Conservation (phyloP, 441 rosid genomes). For the Adansonia grandidieri region DNA sequence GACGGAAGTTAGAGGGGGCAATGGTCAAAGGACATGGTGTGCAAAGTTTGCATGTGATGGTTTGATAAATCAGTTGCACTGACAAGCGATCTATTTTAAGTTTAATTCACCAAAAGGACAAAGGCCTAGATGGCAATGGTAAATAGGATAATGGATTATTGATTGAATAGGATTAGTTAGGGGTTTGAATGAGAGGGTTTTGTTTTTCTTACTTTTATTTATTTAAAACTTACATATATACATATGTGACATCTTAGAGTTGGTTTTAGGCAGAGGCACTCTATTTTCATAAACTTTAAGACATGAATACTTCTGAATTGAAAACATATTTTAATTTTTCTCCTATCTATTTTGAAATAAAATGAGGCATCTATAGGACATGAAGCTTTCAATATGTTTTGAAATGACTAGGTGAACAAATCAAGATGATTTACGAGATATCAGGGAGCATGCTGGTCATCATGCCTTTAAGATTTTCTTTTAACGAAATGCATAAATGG, state of each 20-base stretch:
- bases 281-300: background rate
- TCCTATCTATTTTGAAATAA: background rate
- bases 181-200: no score
- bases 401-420: background rate
- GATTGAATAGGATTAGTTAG: background rate
- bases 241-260: no score
- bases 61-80: background rate
- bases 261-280: no score
- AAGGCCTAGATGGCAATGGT: background rate
- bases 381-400: conserved; percentile 3
- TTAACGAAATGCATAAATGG: conserved; percentile 1
- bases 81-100: background rate
- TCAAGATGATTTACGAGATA: conserved; percentile 3
- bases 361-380: background rate
- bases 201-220: no score
- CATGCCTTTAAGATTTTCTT: conserved; percentile 3
- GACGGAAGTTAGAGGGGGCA: conserved; percentile 2
- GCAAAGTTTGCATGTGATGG: conserved; percentile 17
- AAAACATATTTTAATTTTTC: background rate
- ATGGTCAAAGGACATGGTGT: background rate
- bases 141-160: background rate
- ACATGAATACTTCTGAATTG: background rate
- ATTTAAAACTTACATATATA: no score
- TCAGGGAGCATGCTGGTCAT: background rate
- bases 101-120: background rate